Conservation (phyloP, 257 asterid species). For the Galeopsis tetrahit region DNA sequence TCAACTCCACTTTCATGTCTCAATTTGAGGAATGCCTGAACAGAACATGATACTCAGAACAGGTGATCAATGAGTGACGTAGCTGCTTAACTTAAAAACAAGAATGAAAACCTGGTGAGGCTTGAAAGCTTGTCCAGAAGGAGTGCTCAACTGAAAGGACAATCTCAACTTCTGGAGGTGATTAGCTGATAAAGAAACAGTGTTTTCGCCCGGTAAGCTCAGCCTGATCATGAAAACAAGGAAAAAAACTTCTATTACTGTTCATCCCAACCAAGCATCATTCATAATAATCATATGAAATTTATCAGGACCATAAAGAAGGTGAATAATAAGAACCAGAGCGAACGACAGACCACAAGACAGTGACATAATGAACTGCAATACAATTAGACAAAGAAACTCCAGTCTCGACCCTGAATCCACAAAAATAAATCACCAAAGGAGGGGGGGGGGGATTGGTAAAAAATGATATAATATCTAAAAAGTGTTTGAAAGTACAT, state of each 20-base stretch:
- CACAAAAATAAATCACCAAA: neutral
- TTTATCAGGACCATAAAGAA: neutral
- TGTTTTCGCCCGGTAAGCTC: slow-evolving; percentile 57
- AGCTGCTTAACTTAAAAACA: slow-evolving; percentile 18
- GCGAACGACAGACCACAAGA: slow-evolving; percentile 19
- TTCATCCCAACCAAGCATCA: slow-evolving; percentile 15
- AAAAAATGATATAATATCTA: neutral
- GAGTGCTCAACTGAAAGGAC: slow-evolving; percentile 73
- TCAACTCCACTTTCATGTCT: slow-evolving; percentile 86
- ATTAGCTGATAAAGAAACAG: slow-evolving; percentile 77
- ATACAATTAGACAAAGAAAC: slow-evolving; percentile 11
- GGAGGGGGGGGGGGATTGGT: neutral
- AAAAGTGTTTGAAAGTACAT: neutral
- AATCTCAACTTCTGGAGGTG: slow-evolving; percentile 90
- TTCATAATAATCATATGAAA: slow-evolving; percentile 21
- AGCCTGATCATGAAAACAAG: slow-evolving; percentile 51
- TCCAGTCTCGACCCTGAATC: slow-evolving; percentile 11
- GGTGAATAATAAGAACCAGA: slow-evolving; percentile 8
- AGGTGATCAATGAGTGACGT: slow-evolving; percentile 9
- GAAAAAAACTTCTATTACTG: slow-evolving; percentile 21
- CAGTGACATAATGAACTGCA: slow-evolving; percentile 13
- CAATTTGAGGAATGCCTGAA: slow-evolving; percentile 87
- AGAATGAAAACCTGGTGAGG: slow-evolving; percentile 83
- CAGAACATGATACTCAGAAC: slow-evolving; percentile 30
- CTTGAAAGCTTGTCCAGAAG: slow-evolving; percentile 72